These are phyloP conservation scores for Nepenthes gracilis DNA, from an alignment of 148 eudicot genomes.

Conservation along the genomic window DNA sequence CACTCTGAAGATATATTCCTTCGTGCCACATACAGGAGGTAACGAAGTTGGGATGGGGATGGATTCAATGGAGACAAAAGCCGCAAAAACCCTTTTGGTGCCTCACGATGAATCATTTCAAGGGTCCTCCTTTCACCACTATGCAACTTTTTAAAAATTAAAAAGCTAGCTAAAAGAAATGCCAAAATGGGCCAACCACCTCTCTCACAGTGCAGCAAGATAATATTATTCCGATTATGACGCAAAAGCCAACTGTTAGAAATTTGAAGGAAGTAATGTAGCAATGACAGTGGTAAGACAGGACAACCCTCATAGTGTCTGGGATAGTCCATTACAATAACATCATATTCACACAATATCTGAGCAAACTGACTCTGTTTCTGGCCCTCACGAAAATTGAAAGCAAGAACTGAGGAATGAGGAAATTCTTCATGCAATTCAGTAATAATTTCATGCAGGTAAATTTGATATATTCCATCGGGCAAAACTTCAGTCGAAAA, in stretches of 20 bases:
- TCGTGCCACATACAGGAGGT: conserved; percentile 88
- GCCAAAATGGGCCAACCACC: conserved; percentile 98
- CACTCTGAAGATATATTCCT: conserved; percentile 86
- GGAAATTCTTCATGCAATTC: conserved; percentile 84
- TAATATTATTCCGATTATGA: conserved; percentile 70
- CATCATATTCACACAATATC: conserved; percentile 81
- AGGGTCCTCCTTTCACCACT: conserved; percentile 81
- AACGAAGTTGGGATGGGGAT: conserved; percentile 92
- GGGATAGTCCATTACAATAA: conserved; percentile 90
- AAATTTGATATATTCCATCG: conserved; percentile 80
- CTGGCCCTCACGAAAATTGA: conserved; percentile 98
- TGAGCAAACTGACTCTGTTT: conserved; percentile 84
- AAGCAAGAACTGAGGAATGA: conserved; percentile 88
- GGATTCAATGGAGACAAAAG: conserved; percentile 87
- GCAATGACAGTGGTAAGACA: conserved; percentile 71
- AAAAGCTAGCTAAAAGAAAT: conserved; percentile 73
- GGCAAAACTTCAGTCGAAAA: conserved; percentile 94
- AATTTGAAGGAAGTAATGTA: conserved; percentile 89
- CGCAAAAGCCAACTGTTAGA: conserved; percentile 87
- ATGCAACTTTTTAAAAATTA: conserved; percentile 75
- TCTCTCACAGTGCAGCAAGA: conserved; percentile 96
- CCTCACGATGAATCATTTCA: conserved; percentile 90
- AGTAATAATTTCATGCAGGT: conserved; percentile 73
- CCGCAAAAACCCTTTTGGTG: conserved; percentile 84
- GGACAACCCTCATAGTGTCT: conserved; percentile 99